Evolutionary conservation across 2,329 filamentous ascomycete genomes (phyloP), one percentile per base, ranked within the genome.

Genomic region (Calycina marina): DNA sequence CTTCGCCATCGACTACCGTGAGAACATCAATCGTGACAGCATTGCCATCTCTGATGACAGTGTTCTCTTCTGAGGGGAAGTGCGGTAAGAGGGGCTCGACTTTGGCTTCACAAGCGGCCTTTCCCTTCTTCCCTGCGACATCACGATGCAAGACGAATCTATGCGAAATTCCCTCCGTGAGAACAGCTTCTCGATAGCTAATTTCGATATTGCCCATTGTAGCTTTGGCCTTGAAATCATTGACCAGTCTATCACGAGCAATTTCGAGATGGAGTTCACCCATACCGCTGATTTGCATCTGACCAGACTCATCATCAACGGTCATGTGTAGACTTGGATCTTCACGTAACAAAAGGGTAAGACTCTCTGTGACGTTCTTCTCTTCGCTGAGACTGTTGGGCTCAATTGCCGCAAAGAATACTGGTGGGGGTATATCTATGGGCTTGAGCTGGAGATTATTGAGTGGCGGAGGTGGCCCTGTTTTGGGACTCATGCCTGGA

Each of bases 321-420:
- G 68, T 80, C 51, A 93, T 81, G 35, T 90, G 73, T 14, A 98
- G 62, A 54, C 85, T 94, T 0, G 90, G 90, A 47, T 98, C 90
- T 59, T 98, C 90, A 44, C 90, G 67, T 1, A 93, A 70, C 4
- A 93, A 68, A 30, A 90, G 71, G 4, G 73, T 69, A 4, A 98
- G 61, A 1, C 79, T 77, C 4, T 78, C 72, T 35, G 82, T 72
- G 4, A 98, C 70, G 37, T 77, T 70, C 45, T 85, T 86, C 46
- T 85, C 80, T 43, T 86, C 84, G 18, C 77, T 69, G 18, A 82
- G 61, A 45, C 82, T 77, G 44, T 84, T 60, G 12, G 74, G 83
- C 42, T 96, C 88, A 16, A 96, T 76, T 38, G 86, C 83, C n/a
- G 92, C 77, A 54, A 96, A 98, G 50, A 94, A 93, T 0, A 98